phyloP scores from a whole-genome alignment of 2,329 filamentous ascomycete species.

The Epichloe hybrida region DNA sequence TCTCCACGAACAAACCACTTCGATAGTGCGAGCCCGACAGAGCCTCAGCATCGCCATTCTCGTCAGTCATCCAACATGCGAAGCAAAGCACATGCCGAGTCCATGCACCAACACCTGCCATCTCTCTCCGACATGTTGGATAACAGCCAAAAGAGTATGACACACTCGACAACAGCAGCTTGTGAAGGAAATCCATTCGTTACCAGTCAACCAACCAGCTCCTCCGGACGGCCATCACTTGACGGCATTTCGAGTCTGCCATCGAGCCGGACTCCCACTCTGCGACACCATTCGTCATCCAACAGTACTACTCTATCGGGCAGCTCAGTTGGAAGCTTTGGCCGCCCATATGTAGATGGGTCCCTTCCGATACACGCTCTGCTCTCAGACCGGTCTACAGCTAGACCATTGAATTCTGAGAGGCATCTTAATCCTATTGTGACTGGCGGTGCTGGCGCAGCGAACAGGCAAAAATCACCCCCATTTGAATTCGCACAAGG shows the following conservation, averaged over 20 bases:
- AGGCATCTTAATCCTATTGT: constrained; percentile 7
- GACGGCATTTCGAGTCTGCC: constrained; percentile 16
- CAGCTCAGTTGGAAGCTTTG: constrained; percentile 21
- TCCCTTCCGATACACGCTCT: constrained; percentile 41
- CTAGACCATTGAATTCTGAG: constrained; percentile 5
- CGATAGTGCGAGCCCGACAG: constrained; percentile 19
- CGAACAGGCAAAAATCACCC: constrained; percentile 12
- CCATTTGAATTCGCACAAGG: constrained; percentile 12
- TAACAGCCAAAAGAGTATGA: constrained; percentile 13
- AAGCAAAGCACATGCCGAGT: constrained; percentile 11
- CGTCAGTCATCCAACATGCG: constrained; percentile 16
- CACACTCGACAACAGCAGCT: constrained; percentile 7
- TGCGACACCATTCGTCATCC: constrained; percentile 34
- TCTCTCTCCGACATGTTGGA: constrained; percentile 35
- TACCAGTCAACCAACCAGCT: not conserved
- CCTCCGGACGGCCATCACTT: constrained; percentile 12
- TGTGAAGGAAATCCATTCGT: constrained; percentile 1
- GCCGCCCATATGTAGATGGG: constrained; percentile 34
- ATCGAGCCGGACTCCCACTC: constrained; percentile 19
- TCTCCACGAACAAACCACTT: constrained; percentile 28
- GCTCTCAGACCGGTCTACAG: constrained; percentile 26
- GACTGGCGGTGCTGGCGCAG: constrained; percentile 6
- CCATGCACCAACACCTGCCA: constrained; percentile 25
- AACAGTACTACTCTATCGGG: constrained; percentile 24
- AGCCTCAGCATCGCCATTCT: constrained; percentile 15